These are phyloP conservation scores for Leptodontidium sp. DNA, from an alignment of 2,329 filamentous ascomycete species.

Conservation along the genomic window DNA sequence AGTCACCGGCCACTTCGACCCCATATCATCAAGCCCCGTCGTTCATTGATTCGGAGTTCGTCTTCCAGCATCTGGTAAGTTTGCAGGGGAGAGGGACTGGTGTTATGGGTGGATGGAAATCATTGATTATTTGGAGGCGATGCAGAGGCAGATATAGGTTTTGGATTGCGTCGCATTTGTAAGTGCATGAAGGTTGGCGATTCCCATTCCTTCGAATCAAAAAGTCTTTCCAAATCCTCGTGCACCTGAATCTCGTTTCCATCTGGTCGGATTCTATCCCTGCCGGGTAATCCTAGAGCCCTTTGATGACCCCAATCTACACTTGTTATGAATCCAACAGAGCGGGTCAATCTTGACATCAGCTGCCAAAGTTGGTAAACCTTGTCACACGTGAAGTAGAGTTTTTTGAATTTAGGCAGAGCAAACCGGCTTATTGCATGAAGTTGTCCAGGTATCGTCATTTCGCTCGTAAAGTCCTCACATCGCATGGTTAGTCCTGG, in stretches of 20 bases:
- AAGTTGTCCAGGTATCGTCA: neutral
- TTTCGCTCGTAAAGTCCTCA: neutral
- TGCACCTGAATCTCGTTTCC: conserved; percentile 22
- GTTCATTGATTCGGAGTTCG: conserved; percentile 32
- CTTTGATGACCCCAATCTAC: conserved; percentile 1
- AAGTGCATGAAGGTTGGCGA: conserved; percentile 47
- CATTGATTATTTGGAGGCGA: conserved; percentile 7
- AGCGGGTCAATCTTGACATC: conserved; percentile 18
- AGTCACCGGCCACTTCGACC: conserved; percentile 40
- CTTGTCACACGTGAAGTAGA: conserved; percentile 17
- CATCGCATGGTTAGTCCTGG: neutral
- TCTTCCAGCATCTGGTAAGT: conserved; percentile 37
- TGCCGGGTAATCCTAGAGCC: neutral
- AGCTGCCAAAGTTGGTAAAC: conserved; percentile 34
- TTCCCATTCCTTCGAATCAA: conserved; percentile 34
- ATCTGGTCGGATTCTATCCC: neutral
- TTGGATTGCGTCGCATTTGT: conserved; percentile 37
- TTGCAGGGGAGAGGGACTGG: conserved; percentile 25
- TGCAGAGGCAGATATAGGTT: conserved; percentile 17
- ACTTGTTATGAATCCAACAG: conserved; percentile 15
- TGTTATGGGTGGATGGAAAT: neutral
- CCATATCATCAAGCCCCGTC: conserved; percentile 30
- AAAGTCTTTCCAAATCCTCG: conserved; percentile 1
- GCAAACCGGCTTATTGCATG: conserved; percentile 5
- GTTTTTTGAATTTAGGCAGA: conserved; percentile 22